Percentiles rank a stretch among this genome's conserved stretches.
Evolutionary conservation across 306 rosid species (phyloP).

Genomic region (Aeschynomene evenia): DNA sequence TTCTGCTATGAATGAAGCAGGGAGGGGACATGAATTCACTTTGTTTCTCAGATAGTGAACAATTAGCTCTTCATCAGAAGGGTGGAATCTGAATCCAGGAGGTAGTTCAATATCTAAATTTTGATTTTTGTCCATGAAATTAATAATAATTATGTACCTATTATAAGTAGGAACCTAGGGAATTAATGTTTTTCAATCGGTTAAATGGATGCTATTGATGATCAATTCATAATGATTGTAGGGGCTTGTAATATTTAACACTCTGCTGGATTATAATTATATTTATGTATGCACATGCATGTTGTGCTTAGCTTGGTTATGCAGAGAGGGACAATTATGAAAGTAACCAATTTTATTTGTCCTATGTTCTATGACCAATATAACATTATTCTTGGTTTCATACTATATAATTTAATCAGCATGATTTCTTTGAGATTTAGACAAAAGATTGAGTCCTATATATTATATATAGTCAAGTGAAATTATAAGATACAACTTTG

Average conservation of each 20-base stretch:
- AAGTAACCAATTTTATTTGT: conserved; percentile 39
- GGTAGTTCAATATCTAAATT: conserved; percentile 57
- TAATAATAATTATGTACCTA: not conserved
- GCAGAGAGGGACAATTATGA: conserved; percentile 50
- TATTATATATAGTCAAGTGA: conserved; percentile 13
- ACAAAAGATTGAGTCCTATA: conserved; percentile 33
- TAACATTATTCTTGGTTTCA: conserved; percentile 34
- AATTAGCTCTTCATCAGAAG: conserved; percentile 74
- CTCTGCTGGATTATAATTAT: conserved; percentile 46
- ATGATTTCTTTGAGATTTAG: conserved; percentile 35
- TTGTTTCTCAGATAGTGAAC: conserved; percentile 67
- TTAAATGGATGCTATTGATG: conserved; percentile 45
- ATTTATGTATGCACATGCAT: conserved; percentile 11
- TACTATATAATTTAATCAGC: conserved; percentile 24
- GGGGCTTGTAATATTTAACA: conserved; percentile 26
- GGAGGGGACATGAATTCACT: conserved; percentile 59
- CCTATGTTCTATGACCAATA: conserved; percentile 24
- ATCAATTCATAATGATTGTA: conserved; percentile 29
- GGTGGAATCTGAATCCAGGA: conserved; percentile 85
- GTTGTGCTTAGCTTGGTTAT: conserved; percentile 33
- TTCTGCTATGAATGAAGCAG: conserved; percentile 67
- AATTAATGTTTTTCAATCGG: conserved; percentile 9
- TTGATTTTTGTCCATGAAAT: conserved; percentile 45
- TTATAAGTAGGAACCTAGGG: conserved; percentile 45
- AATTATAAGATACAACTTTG: not conserved